These are phyloP conservation scores for Balakata baccata DNA, from an alignment of 345 rosid genomes.

Conservation along the genomic window DNA sequence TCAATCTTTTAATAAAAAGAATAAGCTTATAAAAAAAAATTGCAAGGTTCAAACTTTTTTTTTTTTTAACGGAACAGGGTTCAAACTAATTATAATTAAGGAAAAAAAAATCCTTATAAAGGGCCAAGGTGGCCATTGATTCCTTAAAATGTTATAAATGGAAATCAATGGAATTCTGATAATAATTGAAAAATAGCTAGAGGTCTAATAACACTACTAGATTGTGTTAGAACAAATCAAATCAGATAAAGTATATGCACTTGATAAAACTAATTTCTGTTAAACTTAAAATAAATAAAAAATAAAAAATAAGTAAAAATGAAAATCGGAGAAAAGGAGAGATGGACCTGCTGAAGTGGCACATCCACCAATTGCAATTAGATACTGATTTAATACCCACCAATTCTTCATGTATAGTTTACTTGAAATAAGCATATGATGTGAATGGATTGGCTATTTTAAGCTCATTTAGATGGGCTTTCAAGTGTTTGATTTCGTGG, in stretches of 20 bases:
- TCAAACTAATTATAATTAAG: no score
- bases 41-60: no score
- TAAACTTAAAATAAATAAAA: background rate
- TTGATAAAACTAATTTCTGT: constrained; percentile 14
- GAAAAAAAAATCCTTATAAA: no score
- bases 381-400: constrained; percentile 30
- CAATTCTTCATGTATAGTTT: constrained; percentile 21
- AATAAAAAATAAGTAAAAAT: background rate
- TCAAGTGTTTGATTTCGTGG: constrained; percentile 49
- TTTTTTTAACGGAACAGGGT: no score
- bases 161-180: background rate
- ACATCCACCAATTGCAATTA: constrained; percentile 23
- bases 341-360: background rate
- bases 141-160: background rate
- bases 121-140: no score
- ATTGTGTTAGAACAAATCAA: constrained; percentile 3
- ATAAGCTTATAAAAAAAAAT: no score
- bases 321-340: background rate
- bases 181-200: constrained; percentile 8
- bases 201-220: background rate
- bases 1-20: no score
- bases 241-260: background rate
- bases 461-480: constrained; percentile 31
- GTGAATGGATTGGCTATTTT: constrained; percentile 31
- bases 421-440: constrained; percentile 17